phyloP scores from a whole-genome alignment of 305 asterid species.

The Solanum hybrid region DNA sequence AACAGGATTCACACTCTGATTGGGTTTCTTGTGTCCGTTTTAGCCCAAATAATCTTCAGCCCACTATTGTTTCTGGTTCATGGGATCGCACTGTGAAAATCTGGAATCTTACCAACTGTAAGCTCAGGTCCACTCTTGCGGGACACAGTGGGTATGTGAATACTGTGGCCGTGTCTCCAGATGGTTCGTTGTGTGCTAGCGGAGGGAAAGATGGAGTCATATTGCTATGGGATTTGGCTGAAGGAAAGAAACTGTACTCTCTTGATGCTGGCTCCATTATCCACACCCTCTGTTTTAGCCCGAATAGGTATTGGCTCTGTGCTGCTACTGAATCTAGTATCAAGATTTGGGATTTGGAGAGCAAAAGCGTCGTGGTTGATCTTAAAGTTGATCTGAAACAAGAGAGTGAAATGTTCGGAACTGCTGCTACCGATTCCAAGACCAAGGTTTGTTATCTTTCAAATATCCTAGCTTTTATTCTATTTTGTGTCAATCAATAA shows the following conservation, averaged over 20 bases:
- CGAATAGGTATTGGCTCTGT: neutral
- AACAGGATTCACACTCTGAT: constrained; percentile 53
- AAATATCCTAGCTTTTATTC: neutral
- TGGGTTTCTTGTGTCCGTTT: constrained; percentile 43
- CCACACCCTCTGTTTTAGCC: neutral
- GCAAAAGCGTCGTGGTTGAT: constrained; percentile 56
- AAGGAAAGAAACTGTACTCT: constrained; percentile 46
- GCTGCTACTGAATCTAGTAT: constrained; percentile 44
- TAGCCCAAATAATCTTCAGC: constrained; percentile 23
- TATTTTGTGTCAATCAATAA: neutral
- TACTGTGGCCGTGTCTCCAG: constrained; percentile 38
- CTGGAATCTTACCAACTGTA: constrained; percentile 17
- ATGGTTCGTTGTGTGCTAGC: neutral
- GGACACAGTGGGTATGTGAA: constrained; percentile 27
- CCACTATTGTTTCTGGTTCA: constrained; percentile 65
- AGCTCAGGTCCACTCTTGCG: neutral
- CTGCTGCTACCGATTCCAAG: constrained; percentile 19
- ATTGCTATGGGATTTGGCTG: constrained; percentile 45
- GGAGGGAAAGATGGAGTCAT: neutral
- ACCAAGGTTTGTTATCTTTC: constrained; percentile 38
- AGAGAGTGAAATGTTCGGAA: constrained; percentile 50
- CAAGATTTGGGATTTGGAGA: constrained; percentile 71
- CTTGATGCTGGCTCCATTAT: constrained; percentile 19
- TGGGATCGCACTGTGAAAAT: constrained; percentile 43
- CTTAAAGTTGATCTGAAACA: constrained; percentile 63